A percentile compares a stretch with the other conserved stretches of the same genome.
Conservation (phyloP, 179 eudicot genomes). For the Heliamphora pulchella region DNA sequence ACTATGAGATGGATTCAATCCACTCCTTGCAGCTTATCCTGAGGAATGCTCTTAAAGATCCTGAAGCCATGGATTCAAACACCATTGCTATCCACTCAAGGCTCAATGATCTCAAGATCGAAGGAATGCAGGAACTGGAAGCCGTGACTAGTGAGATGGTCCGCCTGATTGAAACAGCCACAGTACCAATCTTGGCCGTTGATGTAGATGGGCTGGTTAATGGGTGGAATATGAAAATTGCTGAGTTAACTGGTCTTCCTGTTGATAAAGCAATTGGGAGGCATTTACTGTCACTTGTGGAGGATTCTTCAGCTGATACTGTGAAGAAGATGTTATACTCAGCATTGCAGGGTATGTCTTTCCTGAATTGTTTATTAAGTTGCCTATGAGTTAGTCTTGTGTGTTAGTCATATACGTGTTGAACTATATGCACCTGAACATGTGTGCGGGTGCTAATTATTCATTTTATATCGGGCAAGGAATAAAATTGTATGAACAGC, state of each 20-base stretch:
- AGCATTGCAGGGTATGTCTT: slow-evolving; percentile 58
- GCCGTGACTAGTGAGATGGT: slow-evolving; percentile 87
- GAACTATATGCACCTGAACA: not conserved
- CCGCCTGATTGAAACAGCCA: slow-evolving; percentile 80
- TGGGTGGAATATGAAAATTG: slow-evolving; percentile 84
- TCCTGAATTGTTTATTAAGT: not conserved
- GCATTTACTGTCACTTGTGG: slow-evolving; percentile 58
- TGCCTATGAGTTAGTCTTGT: not conserved
- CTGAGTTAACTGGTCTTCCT: slow-evolving; percentile 63
- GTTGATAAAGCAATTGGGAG: slow-evolving; percentile 63
- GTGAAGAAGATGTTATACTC: slow-evolving; percentile 59
- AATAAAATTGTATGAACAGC: not conserved
- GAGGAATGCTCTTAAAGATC: slow-evolving; percentile 62
- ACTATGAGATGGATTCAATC: slow-evolving; percentile 88
- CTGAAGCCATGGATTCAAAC: slow-evolving; percentile 34
- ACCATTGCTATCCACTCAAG: slow-evolving; percentile 42
- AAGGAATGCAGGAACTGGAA: slow-evolving; percentile 62
- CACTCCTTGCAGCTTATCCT: slow-evolving; percentile 86
- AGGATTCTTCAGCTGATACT: slow-evolving; percentile 49
- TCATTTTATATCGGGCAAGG: not conserved
- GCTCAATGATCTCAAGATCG: slow-evolving; percentile 59
- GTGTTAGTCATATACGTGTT: not conserved
- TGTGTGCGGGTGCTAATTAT: not conserved
- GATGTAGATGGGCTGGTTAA: slow-evolving; percentile 67
- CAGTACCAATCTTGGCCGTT: slow-evolving; percentile 81